phyloP scores from a whole-genome alignment of 192 early-diverging fungal species.

The Gonapodya prolifera region DNA sequence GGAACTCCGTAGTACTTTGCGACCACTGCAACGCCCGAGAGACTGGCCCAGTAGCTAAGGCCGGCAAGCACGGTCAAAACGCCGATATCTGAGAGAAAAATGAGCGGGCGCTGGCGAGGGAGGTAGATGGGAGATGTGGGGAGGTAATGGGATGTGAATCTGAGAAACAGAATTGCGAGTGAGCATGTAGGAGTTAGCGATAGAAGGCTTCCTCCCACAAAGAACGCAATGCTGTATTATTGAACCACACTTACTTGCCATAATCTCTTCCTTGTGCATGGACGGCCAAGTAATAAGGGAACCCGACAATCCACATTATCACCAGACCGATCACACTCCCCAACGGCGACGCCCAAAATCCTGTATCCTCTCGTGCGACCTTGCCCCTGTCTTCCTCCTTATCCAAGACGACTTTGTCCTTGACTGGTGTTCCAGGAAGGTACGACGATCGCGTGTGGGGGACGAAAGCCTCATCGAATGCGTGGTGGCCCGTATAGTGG shows the following conservation, averaged over 20 bases:
- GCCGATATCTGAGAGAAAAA: constrained; percentile 65
- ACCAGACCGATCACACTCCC: constrained; percentile 47
- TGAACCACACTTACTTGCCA: constrained; percentile 42
- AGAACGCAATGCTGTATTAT: no score
- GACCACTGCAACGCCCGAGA: constrained; percentile 48
- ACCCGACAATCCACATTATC: constrained; percentile 64
- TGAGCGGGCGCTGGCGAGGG: constrained; percentile 36
- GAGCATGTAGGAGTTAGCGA: no score
- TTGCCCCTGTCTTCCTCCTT: constrained; percentile 10
- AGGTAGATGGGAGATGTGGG: constrained; percentile 64
- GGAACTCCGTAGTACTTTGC: constrained; percentile 80
- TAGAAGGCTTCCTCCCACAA: no score
- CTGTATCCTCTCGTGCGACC: no score
- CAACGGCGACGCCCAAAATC: constrained; percentile 65
- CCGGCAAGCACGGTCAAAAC: constrained; percentile 36
- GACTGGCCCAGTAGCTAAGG: constrained; percentile 32
- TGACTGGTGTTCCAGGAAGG: constrained; percentile 16
- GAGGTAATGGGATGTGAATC: constrained; percentile 74
- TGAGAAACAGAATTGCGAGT: no score
- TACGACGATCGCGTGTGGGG: constrained; percentile 57
- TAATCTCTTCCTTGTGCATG: background rate
- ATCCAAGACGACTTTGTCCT: constrained; percentile 28
- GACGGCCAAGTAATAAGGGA: constrained; percentile 69
- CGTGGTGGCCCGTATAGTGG: constrained; percentile 77
- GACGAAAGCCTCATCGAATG: constrained; percentile 89